Evolutionary conservation across 108 stramenopile species (phyloP), one percentile per base, ranked within the genome.

Genomic region (Cyclotella kingstonii): DNA sequence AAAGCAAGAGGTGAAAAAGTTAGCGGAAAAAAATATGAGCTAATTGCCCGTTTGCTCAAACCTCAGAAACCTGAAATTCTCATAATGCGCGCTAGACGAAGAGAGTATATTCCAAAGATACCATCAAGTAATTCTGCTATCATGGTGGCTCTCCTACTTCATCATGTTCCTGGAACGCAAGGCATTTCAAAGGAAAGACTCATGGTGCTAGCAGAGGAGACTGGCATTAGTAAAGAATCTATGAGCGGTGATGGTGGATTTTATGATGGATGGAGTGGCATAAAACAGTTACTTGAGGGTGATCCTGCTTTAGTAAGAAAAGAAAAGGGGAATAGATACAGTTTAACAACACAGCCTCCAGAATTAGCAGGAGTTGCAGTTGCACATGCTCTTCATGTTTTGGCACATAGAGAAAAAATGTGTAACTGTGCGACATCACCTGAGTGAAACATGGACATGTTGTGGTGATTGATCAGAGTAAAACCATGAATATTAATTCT

Each of bases 231-330:
- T 26, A 80, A 78, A 36, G 75, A 82, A 28, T 77, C 81, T 9
- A 80, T 82, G 66, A 75, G 78, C n/a, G 81, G 84, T 19, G 73
- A 71, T n/a, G 77, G 77, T 6, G 73, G 74, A 6, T 73, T 70
- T 59, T 81, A 81, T 35, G 77, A 79, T 50, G 81, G 81, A 17
- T 81, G 81, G 81, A 66, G 60, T 46, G 73, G 67, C 1, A 79
- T 81, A 57, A 66, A 66, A 38, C 51, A 50, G 28, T 47, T 81
- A 49, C 60, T 48, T 30, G 31, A 65, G 41, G 84, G 80, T 42
- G 77, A 85, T 41, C 79, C 79, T 15, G 76, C 84, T 30, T 58
- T 85, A 15, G 81, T 85, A 10, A 58, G 63, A 36, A 65, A 56
- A 38, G 55, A 78, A 48, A 77, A 78, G 39, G 62, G 72, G 5